phyloP scores from a whole-genome alignment of 192 early-diverging fungal genomes.

The Coemansia sp. region DNA sequence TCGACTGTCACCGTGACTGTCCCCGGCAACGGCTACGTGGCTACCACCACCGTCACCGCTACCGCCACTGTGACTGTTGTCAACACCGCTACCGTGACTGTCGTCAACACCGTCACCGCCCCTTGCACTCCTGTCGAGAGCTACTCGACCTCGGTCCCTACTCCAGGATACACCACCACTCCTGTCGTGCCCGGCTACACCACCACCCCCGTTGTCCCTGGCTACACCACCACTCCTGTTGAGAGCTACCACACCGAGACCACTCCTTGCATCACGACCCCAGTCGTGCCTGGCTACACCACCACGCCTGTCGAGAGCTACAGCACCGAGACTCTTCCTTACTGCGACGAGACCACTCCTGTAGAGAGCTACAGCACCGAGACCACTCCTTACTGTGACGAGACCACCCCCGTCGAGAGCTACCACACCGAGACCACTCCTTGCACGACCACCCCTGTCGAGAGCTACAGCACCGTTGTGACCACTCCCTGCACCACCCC shows the following conservation, averaged over 20 bases:
- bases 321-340: constrained; percentile 6
- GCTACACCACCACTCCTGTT: constrained; percentile 16
- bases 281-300: constrained; percentile 1
- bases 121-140: constrained; percentile 18
- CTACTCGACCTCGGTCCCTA: constrained; percentile 17
- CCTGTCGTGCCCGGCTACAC: constrained; percentile 5
- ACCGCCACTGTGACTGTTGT: no score
- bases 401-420: constrained; percentile 7
- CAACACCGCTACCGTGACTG: constrained; percentile 12
- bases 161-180: constrained; percentile 17
- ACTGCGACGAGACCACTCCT: constrained; percentile 15
- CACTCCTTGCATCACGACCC: no score
- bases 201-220: constrained; percentile 9
- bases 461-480: neutral
- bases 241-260: no score
- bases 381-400: constrained; percentile 6
- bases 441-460: neutral
- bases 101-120: constrained; percentile 24
- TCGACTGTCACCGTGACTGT: constrained; percentile 43
- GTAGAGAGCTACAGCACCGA: constrained; percentile 21
- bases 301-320: constrained; percentile 21
- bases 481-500: constrained; percentile 4
- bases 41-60: constrained; percentile 22
- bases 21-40: constrained; percentile 21
- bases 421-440: neutral